Base-by-base conservation (phyloP, 2,329 filamentous ascomycete genomes). In the Diplodia sapinea region DNA sequence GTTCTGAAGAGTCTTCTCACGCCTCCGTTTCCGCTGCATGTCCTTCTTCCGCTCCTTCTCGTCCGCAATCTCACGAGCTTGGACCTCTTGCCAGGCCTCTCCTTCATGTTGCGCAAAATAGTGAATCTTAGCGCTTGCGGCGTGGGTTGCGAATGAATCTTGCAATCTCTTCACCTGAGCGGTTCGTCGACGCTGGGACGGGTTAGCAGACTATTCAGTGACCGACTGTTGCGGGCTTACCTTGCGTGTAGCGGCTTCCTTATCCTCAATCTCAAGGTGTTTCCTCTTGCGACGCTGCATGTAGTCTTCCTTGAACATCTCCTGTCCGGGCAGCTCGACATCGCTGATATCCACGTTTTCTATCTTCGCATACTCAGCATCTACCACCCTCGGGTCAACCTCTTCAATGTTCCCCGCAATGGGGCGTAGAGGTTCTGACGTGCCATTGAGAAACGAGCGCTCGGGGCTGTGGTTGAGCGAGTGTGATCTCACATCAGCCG, bases 21-120 rank as follows among this genome's bases (percentile, higher is more conserved):
- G 91, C 52, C 95, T 90, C 69, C 95, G 88, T 82, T 98, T 99
- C 70, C 95, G 91, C 78, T 99, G 95, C 93, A 99, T 98, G 76
- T 99, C 95, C 83, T 99, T 99, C 84, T 99, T 99, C 71, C 95
- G 92, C 80, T 99, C 95, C 82, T 99, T 99, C 79, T 99, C 95
- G 69, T 94, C 93, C 69, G 91, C 91, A 8, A 97, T 85, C 78
- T 97, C 94, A 71, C 93, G 92, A 70, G 93, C 91, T 72, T 95
- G 91, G 2, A 98, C 94, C 73, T 97, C 91, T 65, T 91, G 87
- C 69, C 94, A 86, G 1, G 95, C 94, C 50, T 91, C 89, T 20
- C 91, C 87, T 75, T 93, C 94, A 77, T 95, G 89, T 55, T 89
- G 83, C 15, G 91, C 85, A 68, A 92, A 88, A 77, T 92, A 97